phyloP scores from a whole-genome alignment of 352 stramenopile genomes.

The Peronospora destructor region DNA sequence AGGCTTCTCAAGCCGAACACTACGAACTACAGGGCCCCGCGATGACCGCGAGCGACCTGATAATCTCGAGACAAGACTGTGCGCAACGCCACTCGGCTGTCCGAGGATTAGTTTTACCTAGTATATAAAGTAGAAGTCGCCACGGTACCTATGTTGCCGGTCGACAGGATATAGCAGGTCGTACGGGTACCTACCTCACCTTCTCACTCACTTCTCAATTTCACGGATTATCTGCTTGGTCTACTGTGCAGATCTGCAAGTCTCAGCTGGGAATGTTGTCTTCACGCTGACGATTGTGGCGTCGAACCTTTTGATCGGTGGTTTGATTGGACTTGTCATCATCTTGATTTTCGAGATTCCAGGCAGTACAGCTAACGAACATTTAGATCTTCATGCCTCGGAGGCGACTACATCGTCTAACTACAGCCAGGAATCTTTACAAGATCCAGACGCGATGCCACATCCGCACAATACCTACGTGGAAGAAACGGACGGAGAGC shows the following conservation, averaged over 20 bases:
- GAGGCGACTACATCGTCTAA: conserved; percentile 7
- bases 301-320: conserved; percentile 48
- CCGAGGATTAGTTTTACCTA: too few species aligned
- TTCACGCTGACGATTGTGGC: conserved; percentile 51
- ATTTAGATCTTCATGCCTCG: conserved; percentile 28
- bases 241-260: conserved; percentile 48
- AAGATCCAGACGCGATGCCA: conserved; percentile 36
- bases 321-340: conserved; percentile 36
- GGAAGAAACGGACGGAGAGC: conserved; percentile 22
- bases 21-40: too few species aligned
- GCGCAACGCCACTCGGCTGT: too few species aligned
- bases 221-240: conserved; percentile 53
- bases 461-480: conserved; percentile 55
- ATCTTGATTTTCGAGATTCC: conserved; percentile 61
- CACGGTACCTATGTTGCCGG: too few species aligned
- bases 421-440: conserved; percentile 19
- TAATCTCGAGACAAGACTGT: too few species aligned
- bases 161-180: too few species aligned
- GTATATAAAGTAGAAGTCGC: too few species aligned
- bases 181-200: too few species aligned
- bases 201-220: conserved; percentile 62
- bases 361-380: conserved; percentile 30
- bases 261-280: conserved; percentile 45
- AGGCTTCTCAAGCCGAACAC: too few species aligned
- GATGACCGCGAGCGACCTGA: too few species aligned